A percentile compares a stretch with the other conserved stretches of the same genome.
Conservation (phyloP, 164 flowering plant genomes). For the Berberis thunbergii region DNA sequence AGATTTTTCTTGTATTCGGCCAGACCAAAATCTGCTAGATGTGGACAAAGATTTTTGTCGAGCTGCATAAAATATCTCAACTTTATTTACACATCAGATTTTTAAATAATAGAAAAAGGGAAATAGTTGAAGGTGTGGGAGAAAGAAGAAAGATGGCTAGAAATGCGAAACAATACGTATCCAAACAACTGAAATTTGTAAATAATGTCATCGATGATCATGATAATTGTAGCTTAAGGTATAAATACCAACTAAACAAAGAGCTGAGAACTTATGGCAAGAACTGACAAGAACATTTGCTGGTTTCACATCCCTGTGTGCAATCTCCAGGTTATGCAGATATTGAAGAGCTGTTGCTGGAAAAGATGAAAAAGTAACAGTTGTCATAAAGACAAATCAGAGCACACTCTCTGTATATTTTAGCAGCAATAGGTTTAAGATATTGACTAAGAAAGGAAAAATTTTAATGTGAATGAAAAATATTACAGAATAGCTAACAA, state of each 20-base stretch:
- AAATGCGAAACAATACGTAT: too few relatives aligned
- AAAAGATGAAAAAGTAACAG: background rate
- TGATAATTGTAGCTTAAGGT: background rate
- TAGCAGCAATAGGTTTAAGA: background rate
- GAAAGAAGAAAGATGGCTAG: too few relatives aligned
- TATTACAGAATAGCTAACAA: too few relatives aligned
- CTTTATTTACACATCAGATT: background rate
- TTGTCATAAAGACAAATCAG: background rate
- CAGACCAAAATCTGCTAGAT: constrained; percentile 89
- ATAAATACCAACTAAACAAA: constrained; percentile 1
- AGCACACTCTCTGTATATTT: background rate
- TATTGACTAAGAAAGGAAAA: too few relatives aligned
- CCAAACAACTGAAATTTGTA: too few relatives aligned
- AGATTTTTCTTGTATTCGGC: constrained; percentile 65
- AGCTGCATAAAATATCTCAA: constrained; percentile 51
- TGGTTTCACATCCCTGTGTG: constrained; percentile 95
- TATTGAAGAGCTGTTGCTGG: constrained; percentile 83
- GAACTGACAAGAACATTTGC: constrained; percentile 79
- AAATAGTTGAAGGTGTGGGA: too few relatives aligned
- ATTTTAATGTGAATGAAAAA: too few relatives aligned
- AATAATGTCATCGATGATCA: background rate
- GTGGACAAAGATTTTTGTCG: constrained; percentile 50
- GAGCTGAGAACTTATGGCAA: constrained; percentile 12
- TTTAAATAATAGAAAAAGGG: too few relatives aligned
- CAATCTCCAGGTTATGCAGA: constrained; percentile 77